Percentiles rank a stretch among this genome's conserved stretches.
Evolutionary conservation across 2,329 filamentous ascomycete genomes (phyloP).

Genomic region (Trichoderma sp.): DNA sequence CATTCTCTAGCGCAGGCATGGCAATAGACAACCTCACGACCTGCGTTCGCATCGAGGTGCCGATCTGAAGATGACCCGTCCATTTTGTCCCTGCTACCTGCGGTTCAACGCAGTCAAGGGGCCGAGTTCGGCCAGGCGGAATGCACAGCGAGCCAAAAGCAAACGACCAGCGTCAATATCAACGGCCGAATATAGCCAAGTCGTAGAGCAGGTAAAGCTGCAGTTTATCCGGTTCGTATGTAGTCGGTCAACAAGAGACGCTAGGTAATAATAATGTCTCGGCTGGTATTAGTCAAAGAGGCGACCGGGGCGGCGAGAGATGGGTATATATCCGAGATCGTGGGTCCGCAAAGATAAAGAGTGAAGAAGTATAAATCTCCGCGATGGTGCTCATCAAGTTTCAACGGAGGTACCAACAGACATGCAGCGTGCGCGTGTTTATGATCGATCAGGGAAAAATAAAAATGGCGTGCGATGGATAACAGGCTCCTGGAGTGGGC

Average conservation of each 20-base stretch:
- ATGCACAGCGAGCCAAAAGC: slow-evolving; percentile 56
- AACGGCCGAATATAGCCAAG: neutral
- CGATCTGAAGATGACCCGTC: slow-evolving; percentile 31
- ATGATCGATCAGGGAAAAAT: neutral
- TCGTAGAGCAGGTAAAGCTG: neutral
- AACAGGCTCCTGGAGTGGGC: neutral
- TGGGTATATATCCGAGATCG: neutral
- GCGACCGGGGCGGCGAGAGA: neutral
- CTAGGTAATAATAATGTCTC: neutral
- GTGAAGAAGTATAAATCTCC: neutral
- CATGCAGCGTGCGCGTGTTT: neutral
- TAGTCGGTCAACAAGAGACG: neutral
- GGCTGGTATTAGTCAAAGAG: neutral
- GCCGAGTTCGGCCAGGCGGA: slow-evolving; percentile 59
- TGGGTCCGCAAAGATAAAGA: neutral
- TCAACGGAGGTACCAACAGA: neutral
- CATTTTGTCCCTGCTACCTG: slow-evolving; percentile 47
- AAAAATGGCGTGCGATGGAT: slow-evolving; percentile 1
- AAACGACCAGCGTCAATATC: slow-evolving; percentile 29
- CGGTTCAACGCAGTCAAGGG: slow-evolving; percentile 57
- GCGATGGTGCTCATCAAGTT: neutral
- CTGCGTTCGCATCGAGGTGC: slow-evolving; percentile 52
- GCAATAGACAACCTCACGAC: slow-evolving; percentile 79
- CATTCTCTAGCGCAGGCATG: slow-evolving; percentile 81
- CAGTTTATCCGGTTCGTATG: neutral